Evolutionary conservation across 192 early-diverging fungal species (phyloP), one percentile per base, ranked within the genome.

Genomic region (Backusella westeae): DNA sequence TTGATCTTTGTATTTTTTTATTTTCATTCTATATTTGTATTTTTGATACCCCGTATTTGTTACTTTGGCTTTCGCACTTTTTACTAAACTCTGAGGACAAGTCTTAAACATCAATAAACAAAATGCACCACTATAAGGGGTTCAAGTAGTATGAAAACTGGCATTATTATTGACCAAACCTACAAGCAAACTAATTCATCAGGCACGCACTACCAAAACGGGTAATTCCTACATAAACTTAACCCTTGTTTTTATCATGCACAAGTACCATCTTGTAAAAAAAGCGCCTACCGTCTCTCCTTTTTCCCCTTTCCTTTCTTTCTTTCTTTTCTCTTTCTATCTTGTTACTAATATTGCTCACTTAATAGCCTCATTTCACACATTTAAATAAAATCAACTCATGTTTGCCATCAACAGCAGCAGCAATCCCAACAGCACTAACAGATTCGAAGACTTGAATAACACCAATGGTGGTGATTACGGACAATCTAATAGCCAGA

Each of bases 201-300:
- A 63, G 12, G 23, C 56, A 63, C 26, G 23, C 56, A 63, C 21
- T 63, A 26, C 56, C 56, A 29, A 63, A 63, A 63, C 8, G 12
- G 56, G 53, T 29, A 59, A 59, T 59, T 23, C 23, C 23, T 59
- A 59, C 53, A 9, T 59, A 12, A 9, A 59, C 53, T 26, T 59
- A 23, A 59, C 53, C 53, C 53, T 59, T 59, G 21, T 59, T 59
- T 59, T 59, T 59, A 14, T 59, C 53, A 59, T 59, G 53, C 53
- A 59, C 23, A 59, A 7, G 53, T 23, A 10, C 53, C 53, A 23
- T 59, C 53, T 49, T 59, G 53, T 59, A 59, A 63, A 63, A 63
- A 63, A 63, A 29, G 56, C 23, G 26, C 56, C 32, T 35, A 35
- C 63, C 29, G 29, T 35, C 35, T 68, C 67, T 3, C 34, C 15